Percentiles rank a stretch among this genome's conserved stretches.
phyloP scores from a whole-genome alignment of 805 yeast genomes.

The Cyberlindnera mrakii region DNA sequence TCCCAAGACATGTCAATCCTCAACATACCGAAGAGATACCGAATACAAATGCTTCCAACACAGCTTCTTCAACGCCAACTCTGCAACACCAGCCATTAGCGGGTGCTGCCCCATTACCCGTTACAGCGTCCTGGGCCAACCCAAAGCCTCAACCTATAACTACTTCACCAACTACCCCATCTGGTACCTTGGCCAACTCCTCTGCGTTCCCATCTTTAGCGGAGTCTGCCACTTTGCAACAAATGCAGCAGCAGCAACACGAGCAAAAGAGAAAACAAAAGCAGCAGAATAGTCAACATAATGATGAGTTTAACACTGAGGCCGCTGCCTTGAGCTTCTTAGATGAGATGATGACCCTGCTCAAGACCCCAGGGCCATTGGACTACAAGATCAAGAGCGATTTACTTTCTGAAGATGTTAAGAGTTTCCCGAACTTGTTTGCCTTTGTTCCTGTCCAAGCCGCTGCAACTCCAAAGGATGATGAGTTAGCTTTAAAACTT shows the following conservation, averaged over 20 bases:
- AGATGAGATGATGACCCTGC: constrained; percentile 39
- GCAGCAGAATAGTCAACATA: constrained; percentile 16
- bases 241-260: constrained; percentile 22
- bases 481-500: constrained; percentile 28
- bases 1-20: constrained; percentile 8
- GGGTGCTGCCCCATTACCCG: constrained; percentile 52
- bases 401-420: neutral
- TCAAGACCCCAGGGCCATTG: constrained; percentile 28
- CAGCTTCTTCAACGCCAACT: constrained; percentile 4
- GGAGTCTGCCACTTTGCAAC: constrained; percentile 30
- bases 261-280: constrained; percentile 22
- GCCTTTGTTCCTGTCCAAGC: neutral
- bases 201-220: constrained; percentile 59
- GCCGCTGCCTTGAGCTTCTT: constrained; percentile 40
- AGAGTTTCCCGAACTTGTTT: constrained; percentile 6
- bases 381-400: constrained; percentile 3
- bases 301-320: constrained; percentile 32
- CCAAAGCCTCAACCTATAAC: constrained; percentile 8
- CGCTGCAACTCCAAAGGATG: constrained; percentile 9
- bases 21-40: constrained; percentile 1
- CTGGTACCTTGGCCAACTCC: constrained; percentile 36
- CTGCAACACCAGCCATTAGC: constrained; percentile 11
- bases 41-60: neutral
- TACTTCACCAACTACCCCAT: constrained; percentile 28
- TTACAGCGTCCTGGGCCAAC: constrained; percentile 64